Evolutionary conservation across 495 filamentous ascomycete genomes (phyloP), one percentile per base, ranked within the genome.

Genomic region (Neurospora sp.): DNA sequence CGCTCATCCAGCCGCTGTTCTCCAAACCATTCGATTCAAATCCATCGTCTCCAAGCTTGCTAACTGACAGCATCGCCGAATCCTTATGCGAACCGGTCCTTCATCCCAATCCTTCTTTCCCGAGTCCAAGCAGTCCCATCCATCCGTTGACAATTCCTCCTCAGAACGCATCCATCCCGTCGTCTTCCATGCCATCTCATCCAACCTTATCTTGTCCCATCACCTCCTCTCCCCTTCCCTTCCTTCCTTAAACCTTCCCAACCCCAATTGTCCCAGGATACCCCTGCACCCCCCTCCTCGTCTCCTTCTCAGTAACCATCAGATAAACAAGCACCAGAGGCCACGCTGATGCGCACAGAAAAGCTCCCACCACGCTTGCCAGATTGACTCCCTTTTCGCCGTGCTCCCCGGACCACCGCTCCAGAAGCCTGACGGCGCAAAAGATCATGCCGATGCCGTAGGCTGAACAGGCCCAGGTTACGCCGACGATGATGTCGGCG

Each of bases 361-460:
- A 59, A 0, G 48, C 48, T 0, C 48, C 48, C 11, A 59, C 48
- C 48, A 59, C 48, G 3, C 48, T 27, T 0, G n/a, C 48, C 16
- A n/a, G 5, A 6, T 76, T 77, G 4, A 74, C 68, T 7, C 74
- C 77, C 22, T 73, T 71, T 35, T 82, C 80, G 11, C 75, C 76
- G 46, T 79, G 46, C 11, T 73, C 71, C 2, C 81, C 79, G 12
- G 77, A 44, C 81, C 81, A 83, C 3, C 81, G 77, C 68, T 72
- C 71, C 41, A 83, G 69, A 42, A 83, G 78, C 40, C 40, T 69
- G 61, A 80, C 71, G 65, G 79, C 78, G 73, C 75, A 77, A 48
- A 72, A 80, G 74, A 83, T 80, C 76, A 80, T 79, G 74, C 72
- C 80, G 70, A 82, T 76, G 74, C 71, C 79, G 74, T 83, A 83